Evolutionary conservation across 495 filamentous ascomycete genomes (phyloP).

Genomic region (Durotheca rogersii): DNA sequence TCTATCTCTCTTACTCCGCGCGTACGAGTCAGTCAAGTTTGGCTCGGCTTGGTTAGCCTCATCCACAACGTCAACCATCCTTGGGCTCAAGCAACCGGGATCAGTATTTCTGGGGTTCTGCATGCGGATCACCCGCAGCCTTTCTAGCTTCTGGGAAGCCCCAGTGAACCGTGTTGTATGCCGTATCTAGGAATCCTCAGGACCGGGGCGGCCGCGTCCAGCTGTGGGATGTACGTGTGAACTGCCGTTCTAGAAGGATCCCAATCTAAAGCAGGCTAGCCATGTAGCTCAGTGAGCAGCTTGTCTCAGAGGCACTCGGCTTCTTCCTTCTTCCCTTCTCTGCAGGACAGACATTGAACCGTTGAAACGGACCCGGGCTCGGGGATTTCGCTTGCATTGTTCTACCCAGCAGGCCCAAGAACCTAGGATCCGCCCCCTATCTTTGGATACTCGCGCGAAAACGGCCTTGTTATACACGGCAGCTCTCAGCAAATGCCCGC

Average conservation of each 20-base stretch:
- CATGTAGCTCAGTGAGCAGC: background rate
- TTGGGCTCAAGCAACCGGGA: conserved; percentile 7
- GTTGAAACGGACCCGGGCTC: too few species aligned
- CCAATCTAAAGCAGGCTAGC: background rate
- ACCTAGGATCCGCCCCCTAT: too few species aligned
- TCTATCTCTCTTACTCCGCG: too few species aligned
- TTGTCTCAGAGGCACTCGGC: background rate
- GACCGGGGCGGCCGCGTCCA: background rate
- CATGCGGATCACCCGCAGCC: conserved; percentile 2
- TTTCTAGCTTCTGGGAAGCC: background rate
- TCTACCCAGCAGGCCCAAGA: too few species aligned
- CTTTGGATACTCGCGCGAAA: too few species aligned
- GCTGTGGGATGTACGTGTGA: background rate
- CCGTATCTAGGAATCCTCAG: background rate
- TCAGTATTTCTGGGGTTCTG: conserved; percentile 6
- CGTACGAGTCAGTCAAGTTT: too few species aligned
- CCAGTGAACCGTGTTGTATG: background rate
- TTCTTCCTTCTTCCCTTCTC: background rate
- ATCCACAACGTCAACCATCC: background rate
- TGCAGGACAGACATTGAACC: too few species aligned
- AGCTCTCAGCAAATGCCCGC: background rate
- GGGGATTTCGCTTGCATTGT: too few species aligned
- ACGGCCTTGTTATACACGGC: too few species aligned
- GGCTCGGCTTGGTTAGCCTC: conserved; percentile 18
- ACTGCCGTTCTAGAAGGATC: background rate